A percentile compares a stretch with the other conserved stretches of the same genome.
phyloP scores from a whole-genome alignment of 2,329 filamentous ascomycete species.

The Zalaria obscura region DNA sequence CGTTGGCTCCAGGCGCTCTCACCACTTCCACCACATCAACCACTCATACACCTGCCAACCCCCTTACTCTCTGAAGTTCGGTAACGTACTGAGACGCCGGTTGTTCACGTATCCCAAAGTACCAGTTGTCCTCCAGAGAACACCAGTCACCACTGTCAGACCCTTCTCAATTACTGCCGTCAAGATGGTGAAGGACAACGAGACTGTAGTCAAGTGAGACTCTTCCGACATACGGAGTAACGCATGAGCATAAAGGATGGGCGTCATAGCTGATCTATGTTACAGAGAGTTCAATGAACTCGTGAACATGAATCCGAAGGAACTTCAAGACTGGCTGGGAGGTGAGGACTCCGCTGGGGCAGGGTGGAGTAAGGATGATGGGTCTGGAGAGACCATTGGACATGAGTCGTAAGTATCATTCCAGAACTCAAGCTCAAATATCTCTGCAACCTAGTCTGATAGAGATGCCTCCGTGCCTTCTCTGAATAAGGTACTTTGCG shows the following conservation, averaged over 20 bases:
- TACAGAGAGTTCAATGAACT: slow-evolving; percentile 48
- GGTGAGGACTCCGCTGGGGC: slow-evolving; percentile 42
- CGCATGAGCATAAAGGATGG: background rate
- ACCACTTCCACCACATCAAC: too few species aligned
- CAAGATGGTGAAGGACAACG: slow-evolving; percentile 38
- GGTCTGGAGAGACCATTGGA: slow-evolving; percentile 40
- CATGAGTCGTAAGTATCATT: slow-evolving; percentile 35
- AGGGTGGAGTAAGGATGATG: slow-evolving; percentile 46
- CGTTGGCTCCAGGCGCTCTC: too few species aligned
- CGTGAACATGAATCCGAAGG: slow-evolving; percentile 50
- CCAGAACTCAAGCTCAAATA: too few species aligned
- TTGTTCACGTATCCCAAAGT: background rate
- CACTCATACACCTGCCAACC: background rate
- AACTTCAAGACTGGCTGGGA: slow-evolving; percentile 48
- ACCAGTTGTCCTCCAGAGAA: background rate
- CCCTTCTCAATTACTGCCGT: slow-evolving; percentile 1
- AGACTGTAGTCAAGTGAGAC: slow-evolving; percentile 34
- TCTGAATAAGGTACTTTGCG: too few species aligned
- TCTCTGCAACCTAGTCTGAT: background rate
- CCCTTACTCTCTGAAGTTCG: background rate
- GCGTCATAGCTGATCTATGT: background rate
- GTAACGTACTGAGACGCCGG: too few species aligned
- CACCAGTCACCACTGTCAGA: background rate
- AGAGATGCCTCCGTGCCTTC: too few species aligned
- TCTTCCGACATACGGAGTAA: background rate